Conservation (phyloP, 192 early-diverging fungal species). For the Rhizophagus clarus region DNA sequence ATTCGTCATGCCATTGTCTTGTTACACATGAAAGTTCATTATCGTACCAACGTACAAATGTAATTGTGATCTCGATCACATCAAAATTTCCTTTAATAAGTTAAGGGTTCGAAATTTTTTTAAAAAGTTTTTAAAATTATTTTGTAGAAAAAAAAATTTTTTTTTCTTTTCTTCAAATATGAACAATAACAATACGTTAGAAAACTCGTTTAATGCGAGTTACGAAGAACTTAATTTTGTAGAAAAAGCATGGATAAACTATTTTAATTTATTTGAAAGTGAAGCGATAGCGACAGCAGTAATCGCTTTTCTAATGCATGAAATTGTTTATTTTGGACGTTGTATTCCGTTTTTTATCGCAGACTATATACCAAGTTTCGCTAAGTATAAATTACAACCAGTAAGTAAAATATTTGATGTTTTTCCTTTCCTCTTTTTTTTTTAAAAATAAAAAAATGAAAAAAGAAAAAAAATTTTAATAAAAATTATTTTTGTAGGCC, state of each 20-base stretch:
- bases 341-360: slow-evolving; percentile 84
- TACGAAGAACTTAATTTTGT: slow-evolving; percentile 21
- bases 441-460: too few species aligned
- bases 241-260: slow-evolving; percentile 18
- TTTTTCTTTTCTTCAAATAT: too few species aligned
- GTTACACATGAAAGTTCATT: too few species aligned
- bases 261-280: slow-evolving; percentile 44
- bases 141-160: too few species aligned
- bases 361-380: slow-evolving; percentile 84
- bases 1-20: too few species aligned
- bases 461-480: not conserved
- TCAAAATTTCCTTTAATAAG: too few species aligned
- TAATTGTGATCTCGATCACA: too few species aligned
- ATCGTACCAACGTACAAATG: too few species aligned
- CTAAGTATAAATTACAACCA: slow-evolving; percentile 90
- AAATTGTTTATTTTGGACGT: slow-evolving; percentile 90
- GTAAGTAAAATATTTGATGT: slow-evolving; percentile 34
- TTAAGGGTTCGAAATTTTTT: too few species aligned
- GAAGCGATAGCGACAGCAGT: slow-evolving; percentile 71
- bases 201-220: not conserved
- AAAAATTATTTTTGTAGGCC: slow-evolving; percentile 38
- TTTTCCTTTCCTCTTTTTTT: not conserved
- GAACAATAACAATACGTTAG: not conserved
- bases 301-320: slow-evolving; percentile 84
- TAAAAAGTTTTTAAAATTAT: too few species aligned